Evolutionary conservation across 805 yeast genomes (phyloP), one percentile per base, ranked within the genome.

Genomic region (Ogataea zsoltii): DNA sequence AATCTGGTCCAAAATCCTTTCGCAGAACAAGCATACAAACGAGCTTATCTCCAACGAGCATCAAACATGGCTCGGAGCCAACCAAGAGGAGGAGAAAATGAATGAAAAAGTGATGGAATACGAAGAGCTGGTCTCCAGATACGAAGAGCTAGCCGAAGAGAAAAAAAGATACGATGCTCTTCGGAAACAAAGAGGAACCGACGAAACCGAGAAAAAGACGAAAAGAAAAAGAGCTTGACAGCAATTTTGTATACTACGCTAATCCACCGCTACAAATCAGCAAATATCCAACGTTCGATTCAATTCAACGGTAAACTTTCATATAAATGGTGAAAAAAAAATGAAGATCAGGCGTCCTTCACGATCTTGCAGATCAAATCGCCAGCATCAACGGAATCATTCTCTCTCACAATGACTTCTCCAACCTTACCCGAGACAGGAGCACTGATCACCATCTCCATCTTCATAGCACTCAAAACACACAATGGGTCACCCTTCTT

Each of bases 391-490:
- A 94, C 97, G 42, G 92, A 84, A 62, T 94, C 99, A 58, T 96
- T 96, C 65, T 88, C 95, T 68, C 83, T 83, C 54, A 89, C 85
- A 39, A 76, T 67, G 16, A 94, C 77, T 17, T 85, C 88, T 38
- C 85, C 83, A 51, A 94, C 81, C 63, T 78, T 80, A 67, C 99
- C 99, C 48, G 84, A 77, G 48, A 82, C 85, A 44, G 96, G 96
- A 17, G 99, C 92, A 66, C 89, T 80, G 59, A 92, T 91, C 42
- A 94, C 96, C 97, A 94, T 94, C 75, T 94, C 99, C 99, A 92
- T 92, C 81, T 92, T 92, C 99, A 92, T 92, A 53, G 99, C 99
- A 65, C 92, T 82, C 65, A 92, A 77, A 19, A 92, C 96, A 50
- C 96, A 95, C 54, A 92, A 68, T 28, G 97, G 91, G 65, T 92